phyloP scores from a whole-genome alignment of 371 early-diverging fungal genomes.

The Catenaria anguillulae region DNA sequence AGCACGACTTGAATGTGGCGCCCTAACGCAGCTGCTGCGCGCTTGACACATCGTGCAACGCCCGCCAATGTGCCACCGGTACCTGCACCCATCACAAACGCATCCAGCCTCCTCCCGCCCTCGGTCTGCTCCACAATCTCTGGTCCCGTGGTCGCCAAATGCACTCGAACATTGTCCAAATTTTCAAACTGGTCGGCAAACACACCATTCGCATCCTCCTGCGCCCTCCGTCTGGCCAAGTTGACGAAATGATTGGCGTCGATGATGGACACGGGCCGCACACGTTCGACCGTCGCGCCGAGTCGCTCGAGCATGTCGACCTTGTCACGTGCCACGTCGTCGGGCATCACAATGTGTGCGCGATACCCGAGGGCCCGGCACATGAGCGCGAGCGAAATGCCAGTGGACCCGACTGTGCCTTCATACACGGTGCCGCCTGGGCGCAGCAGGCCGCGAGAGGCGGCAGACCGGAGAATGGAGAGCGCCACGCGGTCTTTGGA shows the following conservation, averaged over 20 bases:
- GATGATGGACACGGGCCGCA: slow-evolving; percentile 81
- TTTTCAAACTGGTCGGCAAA: slow-evolving; percentile 95
- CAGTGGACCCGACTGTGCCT: slow-evolving; percentile 82
- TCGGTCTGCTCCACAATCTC: slow-evolving; percentile 64
- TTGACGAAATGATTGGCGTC: slow-evolving; percentile 85
- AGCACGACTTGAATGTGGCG: slow-evolving; percentile 43
- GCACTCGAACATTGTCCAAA: slow-evolving; percentile 59
- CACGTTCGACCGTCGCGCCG: slow-evolving; percentile 81
- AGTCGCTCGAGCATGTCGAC: slow-evolving; percentile 61
- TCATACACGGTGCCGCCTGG: slow-evolving; percentile 74
- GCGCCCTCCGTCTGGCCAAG: slow-evolving; percentile 59
- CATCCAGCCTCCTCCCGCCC: slow-evolving; percentile 51
- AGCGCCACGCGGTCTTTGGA: slow-evolving; percentile 88
- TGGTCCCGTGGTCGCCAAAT: slow-evolving; percentile 72
- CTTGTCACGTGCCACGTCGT: slow-evolving; percentile 84
- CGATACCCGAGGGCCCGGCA: slow-evolving; percentile 71
- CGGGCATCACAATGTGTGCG: slow-evolving; percentile 91
- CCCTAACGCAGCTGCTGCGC: slow-evolving; percentile 9
- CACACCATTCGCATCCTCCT: slow-evolving; percentile 23
- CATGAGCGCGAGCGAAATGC: slow-evolving; percentile 69
- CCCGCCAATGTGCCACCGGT: slow-evolving; percentile 86
- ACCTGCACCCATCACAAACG: slow-evolving; percentile 70
- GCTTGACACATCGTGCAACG: slow-evolving; percentile 39
- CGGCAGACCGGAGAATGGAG: slow-evolving; percentile 65
- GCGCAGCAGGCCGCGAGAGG: slow-evolving; percentile 38